A percentile compares a stretch with the other conserved stretches of the same genome.
Conservation (phyloP, 768 basidiomycete genomes). For the Mycena pura region DNA sequence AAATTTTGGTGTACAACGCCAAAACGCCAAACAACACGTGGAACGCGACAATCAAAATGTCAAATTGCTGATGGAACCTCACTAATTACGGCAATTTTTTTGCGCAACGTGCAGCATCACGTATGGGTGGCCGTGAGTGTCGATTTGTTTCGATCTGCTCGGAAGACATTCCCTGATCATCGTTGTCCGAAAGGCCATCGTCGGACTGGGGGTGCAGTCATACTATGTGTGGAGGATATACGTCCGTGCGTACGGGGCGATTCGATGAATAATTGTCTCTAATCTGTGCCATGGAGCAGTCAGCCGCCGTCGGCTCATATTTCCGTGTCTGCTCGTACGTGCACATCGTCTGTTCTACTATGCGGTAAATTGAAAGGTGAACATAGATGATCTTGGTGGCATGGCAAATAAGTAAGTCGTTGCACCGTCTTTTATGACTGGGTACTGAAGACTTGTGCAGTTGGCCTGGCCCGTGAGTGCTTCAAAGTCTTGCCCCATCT, state of each 20-base stretch:
- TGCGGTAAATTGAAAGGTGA: not conserved
- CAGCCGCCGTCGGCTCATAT: conserved; percentile 1
- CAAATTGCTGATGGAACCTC: too few species aligned
- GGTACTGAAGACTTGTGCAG: not conserved
- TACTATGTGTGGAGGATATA: conserved; percentile 17
- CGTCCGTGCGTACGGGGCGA: not conserved
- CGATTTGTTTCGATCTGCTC: not conserved
- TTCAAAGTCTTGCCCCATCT: not conserved
- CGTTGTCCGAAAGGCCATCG: not conserved
- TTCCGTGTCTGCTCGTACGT: conserved; percentile 8
- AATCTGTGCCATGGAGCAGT: conserved; percentile 1
- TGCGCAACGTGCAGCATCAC: conserved; percentile 6
- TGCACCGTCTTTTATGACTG: too few species aligned
- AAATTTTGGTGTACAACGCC: too few species aligned
- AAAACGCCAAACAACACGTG: too few species aligned
- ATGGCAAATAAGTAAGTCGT: conserved; percentile 11
- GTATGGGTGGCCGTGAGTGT: conserved; percentile 19
- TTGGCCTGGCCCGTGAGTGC: conserved; percentile 13
- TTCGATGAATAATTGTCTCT: not conserved
- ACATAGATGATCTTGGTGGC: conserved; percentile 1
- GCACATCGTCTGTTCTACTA: not conserved
- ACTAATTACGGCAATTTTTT: too few species aligned
- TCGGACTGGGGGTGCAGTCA: conserved; percentile 8
- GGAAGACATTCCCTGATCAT: not conserved
- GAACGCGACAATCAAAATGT: too few species aligned